phyloP scores from a whole-genome alignment of 1,284 basidiomycete genomes.

The Ustanciosporium gigantosporum region DNA sequence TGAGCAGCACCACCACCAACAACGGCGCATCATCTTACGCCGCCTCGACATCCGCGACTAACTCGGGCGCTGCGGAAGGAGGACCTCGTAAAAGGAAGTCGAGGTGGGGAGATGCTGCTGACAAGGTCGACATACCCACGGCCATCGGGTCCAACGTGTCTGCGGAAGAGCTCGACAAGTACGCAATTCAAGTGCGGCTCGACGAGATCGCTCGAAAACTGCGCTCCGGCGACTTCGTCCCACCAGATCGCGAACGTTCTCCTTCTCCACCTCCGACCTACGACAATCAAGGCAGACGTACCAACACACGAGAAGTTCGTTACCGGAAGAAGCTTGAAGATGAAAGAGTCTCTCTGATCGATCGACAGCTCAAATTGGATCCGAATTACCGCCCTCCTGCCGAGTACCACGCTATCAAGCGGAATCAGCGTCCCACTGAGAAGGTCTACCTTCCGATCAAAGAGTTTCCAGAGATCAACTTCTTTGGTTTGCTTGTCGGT shows the following conservation, averaged over 20 bases:
- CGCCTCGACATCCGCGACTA: conserved; percentile 3
- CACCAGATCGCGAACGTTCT: conserved; percentile 89
- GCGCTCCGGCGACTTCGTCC: conserved; percentile 88
- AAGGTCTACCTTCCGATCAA: conserved; percentile 99
- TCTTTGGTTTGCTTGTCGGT: conserved; percentile 96
- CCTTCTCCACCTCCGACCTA: conserved; percentile 97
- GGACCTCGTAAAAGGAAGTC: conserved; percentile 57
- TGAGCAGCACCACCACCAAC: background rate
- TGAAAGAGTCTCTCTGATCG: conserved; percentile 88
- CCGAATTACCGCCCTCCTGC: conserved; percentile 94
- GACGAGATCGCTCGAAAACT: conserved; percentile 98
- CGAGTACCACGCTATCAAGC: conserved; percentile 81
- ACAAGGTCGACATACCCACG: conserved; percentile 48
- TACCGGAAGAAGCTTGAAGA: conserved; percentile 98
- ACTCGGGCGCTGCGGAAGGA: too few species aligned
- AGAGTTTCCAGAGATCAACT: conserved; percentile 99
- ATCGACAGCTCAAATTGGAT: conserved; percentile 94
- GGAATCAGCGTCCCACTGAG: conserved; percentile 75
- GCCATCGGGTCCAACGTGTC: conserved; percentile 53
- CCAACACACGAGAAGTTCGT: conserved; percentile 96
- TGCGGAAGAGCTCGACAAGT: conserved; percentile 55
- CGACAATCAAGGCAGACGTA: conserved; percentile 92
- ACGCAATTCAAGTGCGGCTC: conserved; percentile 66
- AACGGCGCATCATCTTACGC: conserved; percentile 1
- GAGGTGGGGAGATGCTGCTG: conserved; percentile 55